phyloP scores from a whole-genome alignment of 2,329 filamentous ascomycete genomes.

The Fusarium floridanum region DNA sequence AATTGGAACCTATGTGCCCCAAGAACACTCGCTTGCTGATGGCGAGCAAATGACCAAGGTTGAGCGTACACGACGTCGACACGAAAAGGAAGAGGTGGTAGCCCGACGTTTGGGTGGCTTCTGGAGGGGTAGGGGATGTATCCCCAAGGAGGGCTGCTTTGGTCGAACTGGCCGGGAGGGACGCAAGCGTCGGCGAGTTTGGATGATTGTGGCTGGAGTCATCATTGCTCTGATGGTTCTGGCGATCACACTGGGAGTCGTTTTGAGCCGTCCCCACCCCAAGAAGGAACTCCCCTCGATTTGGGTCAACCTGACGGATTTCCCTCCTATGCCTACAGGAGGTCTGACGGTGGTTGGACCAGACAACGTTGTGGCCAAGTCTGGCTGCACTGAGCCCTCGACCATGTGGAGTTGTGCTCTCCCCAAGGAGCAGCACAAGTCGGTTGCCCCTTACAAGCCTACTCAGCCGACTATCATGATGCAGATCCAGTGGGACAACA shows the following conservation, averaged over 20 bases:
- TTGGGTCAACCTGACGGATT: constrained; percentile 89
- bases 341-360: constrained; percentile 83
- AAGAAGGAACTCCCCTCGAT: constrained; percentile 54
- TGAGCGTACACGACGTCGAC: constrained; percentile 66
- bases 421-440: constrained; percentile 80
- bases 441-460: constrained; percentile 71
- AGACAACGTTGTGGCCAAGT: constrained; percentile 72
- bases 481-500: constrained; percentile 80
- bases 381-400: constrained; percentile 77
- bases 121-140: constrained; percentile 75
- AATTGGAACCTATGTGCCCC: constrained; percentile 60
- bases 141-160: constrained; percentile 74
- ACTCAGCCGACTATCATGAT: constrained; percentile 84
- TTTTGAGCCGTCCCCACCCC: constrained; percentile 57
- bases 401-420: constrained; percentile 89
- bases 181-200: constrained; percentile 72
- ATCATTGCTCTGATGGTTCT: constrained; percentile 69
- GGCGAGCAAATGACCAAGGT: constrained; percentile 57
- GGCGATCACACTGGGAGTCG: constrained; percentile 68
- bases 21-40: constrained; percentile 58
- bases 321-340: constrained; percentile 88
- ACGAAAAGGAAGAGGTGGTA: constrained; percentile 75
- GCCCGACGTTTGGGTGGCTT: constrained; percentile 69
- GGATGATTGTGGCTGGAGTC: constrained; percentile 63
- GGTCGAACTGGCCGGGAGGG: constrained; percentile 73